Evolutionary conservation across 2,329 filamentous ascomycete species (phyloP), one percentile per base, ranked within the genome.

Genomic region (Albophoma yamanashiensis): DNA sequence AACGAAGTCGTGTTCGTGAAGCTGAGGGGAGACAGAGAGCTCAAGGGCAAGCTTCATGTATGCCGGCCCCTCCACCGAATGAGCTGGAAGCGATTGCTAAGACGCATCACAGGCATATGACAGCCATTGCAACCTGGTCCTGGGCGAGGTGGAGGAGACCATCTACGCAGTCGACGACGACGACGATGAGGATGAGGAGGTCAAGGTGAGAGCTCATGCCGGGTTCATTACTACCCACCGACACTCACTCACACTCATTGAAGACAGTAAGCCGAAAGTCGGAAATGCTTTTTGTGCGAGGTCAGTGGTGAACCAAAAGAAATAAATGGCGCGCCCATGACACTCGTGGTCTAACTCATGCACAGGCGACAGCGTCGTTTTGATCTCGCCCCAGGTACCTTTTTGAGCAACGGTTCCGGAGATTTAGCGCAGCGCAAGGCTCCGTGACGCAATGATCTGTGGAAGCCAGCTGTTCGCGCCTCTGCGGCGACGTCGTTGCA

Each of bases 1-100:
- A 93, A 97, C 74, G 94, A 99, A 76, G 86, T 94, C 55, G 94
- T 99, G 58, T 96, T 97, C 75, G 93, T 99, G 66, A 97, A 97
- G 83, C 82, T 99, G 65, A 85, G 94, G 71, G 94, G 94, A 67
- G 94, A 99, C 75, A 86, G 94, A 65, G 94, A 99, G 78, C 82
- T 99, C 65, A 94, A 96, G 77, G 94, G 94, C 65, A 87, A 93
- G 70, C 82, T 99, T 70, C 94, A 99, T 76, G 94, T 97, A 78
- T 71, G 88, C 7, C 63, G 4, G 5, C 6, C 14, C 6, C 50
- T 50, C 17, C 34, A 22, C 2, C n/a, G 4, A 20, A 34, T 22
- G 22, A 45, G 17, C 14, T 20, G 43, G 20, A 25, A n/a, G 1
- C 9, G 2, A 3, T 1, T 38, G 56, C 66, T 68, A 14, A 65